These are phyloP conservation scores for Hsuehochloa calcarea DNA, from an alignment of 176 grass and related monocot genomes.

Conservation along the genomic window DNA sequence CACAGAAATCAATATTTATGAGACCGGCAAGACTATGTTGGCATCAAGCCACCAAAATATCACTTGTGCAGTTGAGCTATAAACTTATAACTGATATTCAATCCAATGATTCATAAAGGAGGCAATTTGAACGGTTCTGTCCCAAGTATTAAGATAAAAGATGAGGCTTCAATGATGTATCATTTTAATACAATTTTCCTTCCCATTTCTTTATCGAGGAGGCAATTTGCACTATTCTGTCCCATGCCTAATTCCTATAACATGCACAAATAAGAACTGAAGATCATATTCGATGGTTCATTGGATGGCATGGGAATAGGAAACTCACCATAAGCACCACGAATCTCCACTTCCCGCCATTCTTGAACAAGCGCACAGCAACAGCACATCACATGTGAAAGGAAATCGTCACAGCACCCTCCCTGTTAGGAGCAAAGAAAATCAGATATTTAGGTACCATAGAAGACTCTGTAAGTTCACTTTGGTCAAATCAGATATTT, in stretches of 20 bases:
- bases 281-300: background rate
- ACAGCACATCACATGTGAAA: conserved; percentile 92
- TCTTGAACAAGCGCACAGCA: conserved; percentile 98
- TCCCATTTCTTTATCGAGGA: background rate
- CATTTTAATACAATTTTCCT: background rate
- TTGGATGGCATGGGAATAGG: background rate
- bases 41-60: background rate
- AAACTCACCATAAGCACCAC: conserved; percentile 57
- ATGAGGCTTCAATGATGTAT: background rate
- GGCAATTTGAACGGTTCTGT: background rate
- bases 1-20: background rate
- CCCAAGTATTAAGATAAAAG: background rate
- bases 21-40: too few relatives aligned
- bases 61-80: background rate
- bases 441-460: background rate
- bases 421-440: conserved; percentile 47
- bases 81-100: background rate
- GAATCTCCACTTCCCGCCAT: conserved; percentile 95
- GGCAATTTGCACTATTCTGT: background rate
- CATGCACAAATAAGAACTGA: background rate
- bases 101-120: background rate
- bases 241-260: background rate
- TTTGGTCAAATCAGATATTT: too few relatives aligned
- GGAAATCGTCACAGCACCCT: conserved; percentile 89
- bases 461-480: background rate